Conservation (phyloP, 2,329 filamentous ascomycete species). For the Pestalotiopsis sp. region DNA sequence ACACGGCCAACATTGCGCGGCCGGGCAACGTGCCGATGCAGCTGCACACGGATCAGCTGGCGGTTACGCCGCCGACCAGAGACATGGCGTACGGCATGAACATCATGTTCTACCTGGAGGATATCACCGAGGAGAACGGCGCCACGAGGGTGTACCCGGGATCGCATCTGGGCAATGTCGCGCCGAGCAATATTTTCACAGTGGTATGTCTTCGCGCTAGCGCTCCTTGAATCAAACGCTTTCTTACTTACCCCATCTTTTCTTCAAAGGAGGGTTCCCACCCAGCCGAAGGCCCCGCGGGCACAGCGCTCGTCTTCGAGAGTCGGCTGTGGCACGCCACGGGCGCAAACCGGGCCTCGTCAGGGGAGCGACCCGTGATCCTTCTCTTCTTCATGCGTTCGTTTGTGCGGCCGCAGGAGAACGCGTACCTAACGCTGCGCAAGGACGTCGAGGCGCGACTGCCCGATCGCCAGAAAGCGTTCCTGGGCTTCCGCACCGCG, state of each 20-base stretch:
- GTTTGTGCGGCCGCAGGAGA: conserved; percentile 32
- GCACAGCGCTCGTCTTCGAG: conserved; percentile 28
- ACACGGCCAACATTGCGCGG: conserved; percentile 32
- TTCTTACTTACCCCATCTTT: background rate
- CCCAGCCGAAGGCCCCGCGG: conserved; percentile 27
- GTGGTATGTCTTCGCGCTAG: background rate
- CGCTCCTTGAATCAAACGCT: background rate
- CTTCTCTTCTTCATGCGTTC: conserved; percentile 31
- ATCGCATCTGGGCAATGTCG: conserved; percentile 24
- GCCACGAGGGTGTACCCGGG: conserved; percentile 30
- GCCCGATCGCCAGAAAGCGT: conserved; percentile 23
- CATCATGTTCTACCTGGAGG: conserved; percentile 29
- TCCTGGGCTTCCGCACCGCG: conserved; percentile 19
- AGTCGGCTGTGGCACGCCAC: conserved; percentile 32
- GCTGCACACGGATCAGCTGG: conserved; percentile 30
- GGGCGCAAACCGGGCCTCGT: conserved; percentile 22
- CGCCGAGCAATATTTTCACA: conserved; percentile 24
- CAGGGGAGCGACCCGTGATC: background rate
- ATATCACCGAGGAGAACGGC: conserved; percentile 34
- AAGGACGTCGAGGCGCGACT: conserved; percentile 28
- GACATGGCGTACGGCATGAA: conserved; percentile 27
- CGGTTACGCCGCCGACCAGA: conserved; percentile 26
- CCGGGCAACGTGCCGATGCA: conserved; percentile 29
- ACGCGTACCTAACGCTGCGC: conserved; percentile 29
- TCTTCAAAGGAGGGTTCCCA: conserved; percentile 19